These are phyloP conservation scores for Phellopilus nigrolimitatus DNA, from an alignment of 1,284 basidiomycete genomes.

Conservation along the genomic window DNA sequence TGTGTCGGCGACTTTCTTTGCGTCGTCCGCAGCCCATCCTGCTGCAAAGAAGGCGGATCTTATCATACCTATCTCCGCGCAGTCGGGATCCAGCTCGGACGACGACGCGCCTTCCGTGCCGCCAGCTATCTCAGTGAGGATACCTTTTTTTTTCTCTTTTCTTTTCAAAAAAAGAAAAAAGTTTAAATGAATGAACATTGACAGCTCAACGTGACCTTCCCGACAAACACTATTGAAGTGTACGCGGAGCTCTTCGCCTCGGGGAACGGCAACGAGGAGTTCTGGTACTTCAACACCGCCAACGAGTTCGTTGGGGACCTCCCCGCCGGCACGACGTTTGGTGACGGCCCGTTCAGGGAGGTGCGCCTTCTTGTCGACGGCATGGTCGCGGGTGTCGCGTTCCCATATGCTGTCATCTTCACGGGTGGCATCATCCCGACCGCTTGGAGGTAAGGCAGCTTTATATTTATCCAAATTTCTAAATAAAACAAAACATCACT, in stretches of 20 bases:
- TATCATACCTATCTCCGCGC: conserved; percentile 65
- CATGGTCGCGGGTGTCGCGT: conserved; percentile 65
- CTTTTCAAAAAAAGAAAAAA: not conserved
- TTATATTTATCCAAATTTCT: not conserved
- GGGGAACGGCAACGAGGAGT: conserved; percentile 71
- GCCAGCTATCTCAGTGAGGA: conserved; percentile 59
- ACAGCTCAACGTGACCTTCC: conserved; percentile 64
- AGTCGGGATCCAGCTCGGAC: conserved; percentile 57
- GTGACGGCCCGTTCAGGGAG: conserved; percentile 74
- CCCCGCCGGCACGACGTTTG: conserved; percentile 48
- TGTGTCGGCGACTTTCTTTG: conserved; percentile 65
- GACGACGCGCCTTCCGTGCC: conserved; percentile 60
- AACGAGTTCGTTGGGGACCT: conserved; percentile 54
- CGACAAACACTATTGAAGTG: conserved; percentile 60
- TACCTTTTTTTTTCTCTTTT: not conserved
- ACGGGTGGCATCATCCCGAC: conserved; percentile 76
- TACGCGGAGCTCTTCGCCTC: conserved; percentile 72
- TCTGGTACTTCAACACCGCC: conserved; percentile 73
- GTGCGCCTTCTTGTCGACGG: conserved; percentile 75
- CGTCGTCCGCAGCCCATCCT: conserved; percentile 49
- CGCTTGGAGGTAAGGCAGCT: conserved; percentile 60
- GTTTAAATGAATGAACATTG: not conserved
- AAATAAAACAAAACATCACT: not conserved
- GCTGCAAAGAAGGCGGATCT: conserved; percentile 55
- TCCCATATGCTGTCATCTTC: conserved; percentile 77